These are phyloP conservation scores for Pichia heedii DNA, from an alignment of 805 yeast species.

Conservation along the genomic window DNA sequence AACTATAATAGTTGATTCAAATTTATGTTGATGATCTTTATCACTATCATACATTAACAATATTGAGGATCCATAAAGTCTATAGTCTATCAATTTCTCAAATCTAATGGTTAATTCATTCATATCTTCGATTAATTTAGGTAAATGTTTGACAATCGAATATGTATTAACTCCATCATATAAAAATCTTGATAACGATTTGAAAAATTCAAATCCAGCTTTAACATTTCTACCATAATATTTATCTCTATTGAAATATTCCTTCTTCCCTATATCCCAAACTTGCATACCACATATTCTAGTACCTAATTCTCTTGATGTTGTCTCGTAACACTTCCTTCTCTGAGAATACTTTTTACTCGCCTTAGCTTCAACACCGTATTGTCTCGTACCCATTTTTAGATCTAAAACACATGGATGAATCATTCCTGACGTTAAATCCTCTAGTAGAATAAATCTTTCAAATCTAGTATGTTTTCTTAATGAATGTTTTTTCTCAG, in stretches of 20 bases:
- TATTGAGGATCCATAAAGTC: constrained; percentile 87
- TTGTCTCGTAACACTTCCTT: constrained; percentile 71
- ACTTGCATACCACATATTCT: constrained; percentile 94
- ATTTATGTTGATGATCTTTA: constrained; percentile 10
- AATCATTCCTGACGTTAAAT: constrained; percentile 71
- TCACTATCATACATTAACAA: constrained; percentile 83
- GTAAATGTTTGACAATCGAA: constrained; percentile 60
- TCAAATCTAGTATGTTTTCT: constrained; percentile 47
- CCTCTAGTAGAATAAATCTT: constrained; percentile 81
- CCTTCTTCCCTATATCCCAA: constrained; percentile 41
- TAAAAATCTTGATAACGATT: constrained; percentile 63
- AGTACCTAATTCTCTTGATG: constrained; percentile 77
- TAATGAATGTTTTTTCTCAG: constrained; percentile 2
- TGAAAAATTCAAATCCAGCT: constrained; percentile 69
- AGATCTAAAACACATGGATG: constrained; percentile 89
- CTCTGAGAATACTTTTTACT: constrained; percentile 73
- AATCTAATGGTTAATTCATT: constrained; percentile 51
- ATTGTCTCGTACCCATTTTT: constrained; percentile 98
- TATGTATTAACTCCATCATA: constrained; percentile 59
- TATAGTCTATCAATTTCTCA: constrained; percentile 53
- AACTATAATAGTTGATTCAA: constrained; percentile 31
- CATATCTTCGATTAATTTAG: constrained; percentile 52
- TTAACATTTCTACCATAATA: constrained; percentile 79
- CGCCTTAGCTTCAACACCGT: constrained; percentile 82
- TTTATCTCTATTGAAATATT: constrained; percentile 70